phyloP scores from a whole-genome alignment of 2,329 filamentous ascomycete genomes.

The Hypoxylon sp. region DNA sequence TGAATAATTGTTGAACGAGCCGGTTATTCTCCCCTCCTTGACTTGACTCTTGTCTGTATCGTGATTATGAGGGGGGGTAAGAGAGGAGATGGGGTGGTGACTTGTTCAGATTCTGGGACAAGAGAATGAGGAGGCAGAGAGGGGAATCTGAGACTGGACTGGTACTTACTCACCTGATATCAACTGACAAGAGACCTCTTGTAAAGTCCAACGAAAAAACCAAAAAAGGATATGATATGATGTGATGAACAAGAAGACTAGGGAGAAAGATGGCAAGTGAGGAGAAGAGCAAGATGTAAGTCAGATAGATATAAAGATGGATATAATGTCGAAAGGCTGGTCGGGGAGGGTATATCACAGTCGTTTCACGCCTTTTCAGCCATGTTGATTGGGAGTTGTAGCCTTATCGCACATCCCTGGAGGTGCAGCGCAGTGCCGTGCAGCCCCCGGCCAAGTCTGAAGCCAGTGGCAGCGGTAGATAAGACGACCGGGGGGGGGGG shows the following conservation, averaged over 20 bases:
- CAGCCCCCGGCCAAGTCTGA: constrained; percentile 17
- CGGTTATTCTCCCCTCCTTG: constrained; percentile 9
- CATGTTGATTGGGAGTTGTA: constrained; percentile 38
- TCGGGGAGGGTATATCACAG: constrained; percentile 34
- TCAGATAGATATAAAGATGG: constrained; percentile 1
- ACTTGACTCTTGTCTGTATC: constrained; percentile 9
- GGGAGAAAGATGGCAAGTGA: constrained; percentile 9
- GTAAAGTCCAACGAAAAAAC: too few relatives aligned
- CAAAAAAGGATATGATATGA: constrained; percentile 6
- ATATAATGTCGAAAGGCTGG: constrained; percentile 27
- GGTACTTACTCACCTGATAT: neutral
- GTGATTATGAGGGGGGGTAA: neutral
- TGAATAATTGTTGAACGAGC: neutral
- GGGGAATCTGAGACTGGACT: constrained; percentile 7
- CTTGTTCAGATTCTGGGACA: neutral
- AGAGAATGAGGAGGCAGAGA: constrained; percentile 2
- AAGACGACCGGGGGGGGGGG: constrained; percentile 36
- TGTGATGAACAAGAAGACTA: constrained; percentile 8
- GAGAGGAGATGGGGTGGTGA: neutral
- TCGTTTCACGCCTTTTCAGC: constrained; percentile 34
- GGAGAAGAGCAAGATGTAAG: constrained; percentile 25
- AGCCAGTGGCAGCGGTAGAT: constrained; percentile 38
- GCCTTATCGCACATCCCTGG: constrained; percentile 46
- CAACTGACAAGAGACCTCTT: too few relatives aligned
- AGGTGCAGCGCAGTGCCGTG: constrained; percentile 29